Evolutionary conservation across 495 filamentous ascomycete genomes (phyloP).

Genomic region (Neurospora sp.): DNA sequence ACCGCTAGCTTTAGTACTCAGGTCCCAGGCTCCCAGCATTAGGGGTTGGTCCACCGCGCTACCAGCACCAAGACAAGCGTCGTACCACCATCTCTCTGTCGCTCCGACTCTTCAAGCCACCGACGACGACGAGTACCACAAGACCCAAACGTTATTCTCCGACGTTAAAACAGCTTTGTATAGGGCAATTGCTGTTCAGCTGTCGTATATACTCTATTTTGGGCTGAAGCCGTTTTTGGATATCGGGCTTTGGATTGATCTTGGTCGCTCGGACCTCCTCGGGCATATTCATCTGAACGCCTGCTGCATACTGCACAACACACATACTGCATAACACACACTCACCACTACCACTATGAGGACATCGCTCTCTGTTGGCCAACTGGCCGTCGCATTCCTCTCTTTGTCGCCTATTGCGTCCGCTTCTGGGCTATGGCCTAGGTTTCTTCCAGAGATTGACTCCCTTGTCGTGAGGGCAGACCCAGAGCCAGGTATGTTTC

Average conservation of each 20-base stretch:
- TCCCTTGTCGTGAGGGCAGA: slow-evolving; percentile 28
- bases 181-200: not conserved
- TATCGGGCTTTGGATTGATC: not conserved
- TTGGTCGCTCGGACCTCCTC: not conserved
- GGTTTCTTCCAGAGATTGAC: slow-evolving; percentile 28
- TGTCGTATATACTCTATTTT: not conserved
- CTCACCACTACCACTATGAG: slow-evolving; percentile 14
- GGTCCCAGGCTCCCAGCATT: slow-evolving; percentile 2
- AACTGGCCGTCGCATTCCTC: slow-evolving; percentile 25
- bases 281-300: not conserved
- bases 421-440: slow-evolving; percentile 23
- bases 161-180: slow-evolving; percentile 16
- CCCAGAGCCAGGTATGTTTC: slow-evolving; percentile 14
- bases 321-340: not conserved
- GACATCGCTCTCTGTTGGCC: slow-evolving; percentile 14
- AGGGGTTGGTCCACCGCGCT: slow-evolving; percentile 12
- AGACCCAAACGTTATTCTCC: slow-evolving; percentile 6
- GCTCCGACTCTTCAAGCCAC: slow-evolving; percentile 3
- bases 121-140: slow-evolving; percentile 9
- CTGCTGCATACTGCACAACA: not conserved
- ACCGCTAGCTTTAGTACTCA: not conserved
- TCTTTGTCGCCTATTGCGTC: slow-evolving; percentile 22
- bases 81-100: slow-evolving; percentile 11
- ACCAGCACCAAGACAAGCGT: slow-evolving; percentile 8
- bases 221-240: not conserved